These are phyloP conservation scores for Trichoderma polysporum DNA, from an alignment of 2,329 filamentous ascomycete genomes.

Conservation along the genomic window DNA sequence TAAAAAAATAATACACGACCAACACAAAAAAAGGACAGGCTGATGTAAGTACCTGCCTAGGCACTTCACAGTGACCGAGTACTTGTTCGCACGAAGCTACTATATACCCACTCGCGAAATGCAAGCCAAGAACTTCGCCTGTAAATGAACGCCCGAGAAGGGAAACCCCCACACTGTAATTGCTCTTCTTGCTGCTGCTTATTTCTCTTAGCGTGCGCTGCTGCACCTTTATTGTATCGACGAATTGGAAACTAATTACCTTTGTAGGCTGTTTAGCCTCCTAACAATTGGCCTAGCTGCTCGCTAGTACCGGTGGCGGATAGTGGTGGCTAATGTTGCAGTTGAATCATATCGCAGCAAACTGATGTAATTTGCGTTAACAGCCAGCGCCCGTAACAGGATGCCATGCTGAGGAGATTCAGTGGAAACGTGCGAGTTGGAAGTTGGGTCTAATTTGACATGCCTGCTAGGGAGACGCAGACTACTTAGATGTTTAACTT, in stretches of 20 bases:
- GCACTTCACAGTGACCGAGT: background rate
- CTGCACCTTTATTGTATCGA: background rate
- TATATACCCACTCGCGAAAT: background rate
- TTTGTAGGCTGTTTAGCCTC: background rate
- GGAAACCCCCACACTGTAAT: background rate
- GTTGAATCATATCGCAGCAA: background rate
- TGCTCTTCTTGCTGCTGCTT: background rate
- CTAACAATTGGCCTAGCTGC: background rate
- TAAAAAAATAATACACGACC: background rate
- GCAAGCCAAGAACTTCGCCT: background rate
- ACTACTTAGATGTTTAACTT: background rate
- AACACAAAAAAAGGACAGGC: background rate
- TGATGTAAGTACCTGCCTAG: background rate
- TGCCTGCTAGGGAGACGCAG: background rate
- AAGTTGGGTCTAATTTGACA: no score
- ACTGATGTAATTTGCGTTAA: background rate
- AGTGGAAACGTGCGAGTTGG: no score
- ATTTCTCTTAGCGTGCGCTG: background rate
- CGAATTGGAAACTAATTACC: background rate
- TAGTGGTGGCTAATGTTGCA: background rate
- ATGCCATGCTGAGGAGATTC: background rate
- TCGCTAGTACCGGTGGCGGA: background rate
- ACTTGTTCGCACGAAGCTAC: background rate
- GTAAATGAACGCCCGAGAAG: no score
- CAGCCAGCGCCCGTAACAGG: background rate